A percentile compares a stretch with the other conserved stretches of the same genome.
These are phyloP conservation scores for Rhexocercosporidium sp. DNA, from an alignment of 2,329 filamentous ascomycete species.

Conservation along the genomic window DNA sequence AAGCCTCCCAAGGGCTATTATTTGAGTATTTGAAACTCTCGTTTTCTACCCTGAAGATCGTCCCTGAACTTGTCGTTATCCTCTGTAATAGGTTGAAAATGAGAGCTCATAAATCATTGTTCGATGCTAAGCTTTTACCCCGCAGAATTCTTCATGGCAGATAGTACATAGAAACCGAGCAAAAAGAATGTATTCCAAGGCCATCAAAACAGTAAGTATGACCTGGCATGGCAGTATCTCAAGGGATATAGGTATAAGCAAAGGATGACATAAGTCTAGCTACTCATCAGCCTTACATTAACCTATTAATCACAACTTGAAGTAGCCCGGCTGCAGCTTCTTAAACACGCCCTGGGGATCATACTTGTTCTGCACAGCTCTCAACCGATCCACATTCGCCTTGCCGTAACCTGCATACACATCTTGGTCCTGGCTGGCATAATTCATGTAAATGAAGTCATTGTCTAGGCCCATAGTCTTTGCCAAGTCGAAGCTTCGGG, in stretches of 20 bases:
- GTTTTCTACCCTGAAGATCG: too few relatives aligned
- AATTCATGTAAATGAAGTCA: constrained; percentile 45
- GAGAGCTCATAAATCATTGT: too few relatives aligned
- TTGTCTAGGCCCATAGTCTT: constrained; percentile 21
- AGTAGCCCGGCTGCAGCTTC: constrained; percentile 33
- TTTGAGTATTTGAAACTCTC: too few relatives aligned
- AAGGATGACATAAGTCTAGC: background rate
- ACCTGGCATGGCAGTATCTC: background rate
- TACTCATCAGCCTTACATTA: background rate
- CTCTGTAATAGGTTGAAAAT: too few relatives aligned
- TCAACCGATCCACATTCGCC: constrained; percentile 39
- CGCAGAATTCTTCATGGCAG: too few relatives aligned
- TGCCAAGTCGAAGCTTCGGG: constrained; percentile 16
- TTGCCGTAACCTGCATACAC: constrained; percentile 45
- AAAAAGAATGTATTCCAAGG: too few relatives aligned
- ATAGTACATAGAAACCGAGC: too few relatives aligned
- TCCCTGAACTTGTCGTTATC: too few relatives aligned
- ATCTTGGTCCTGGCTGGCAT: constrained; percentile 44
- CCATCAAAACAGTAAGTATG: too few relatives aligned
- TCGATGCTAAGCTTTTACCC: too few relatives aligned
- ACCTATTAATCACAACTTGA: constrained; percentile 25
- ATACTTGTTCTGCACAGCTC: constrained; percentile 32
- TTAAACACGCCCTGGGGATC: constrained; percentile 39
- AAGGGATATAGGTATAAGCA: background rate
- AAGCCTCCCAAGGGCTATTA: too few relatives aligned